phyloP scores from a whole-genome alignment of 805 yeast genomes.

The Saccharomycopsis olivae region DNA sequence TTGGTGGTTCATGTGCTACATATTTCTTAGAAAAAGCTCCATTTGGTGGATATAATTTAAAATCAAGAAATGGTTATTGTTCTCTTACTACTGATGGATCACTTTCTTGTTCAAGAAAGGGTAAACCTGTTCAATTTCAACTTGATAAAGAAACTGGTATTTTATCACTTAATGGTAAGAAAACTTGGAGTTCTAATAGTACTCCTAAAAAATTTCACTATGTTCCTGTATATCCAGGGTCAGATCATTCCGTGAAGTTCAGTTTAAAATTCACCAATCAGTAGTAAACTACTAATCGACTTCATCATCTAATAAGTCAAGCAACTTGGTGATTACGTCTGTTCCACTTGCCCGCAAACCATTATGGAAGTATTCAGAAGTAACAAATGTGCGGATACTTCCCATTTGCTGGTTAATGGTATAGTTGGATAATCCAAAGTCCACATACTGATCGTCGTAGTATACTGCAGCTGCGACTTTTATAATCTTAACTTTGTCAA shows the following conservation, averaged over 20 bases:
- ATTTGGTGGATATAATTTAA: slow-evolving; percentile 64
- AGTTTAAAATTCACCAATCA: slow-evolving; percentile 20
- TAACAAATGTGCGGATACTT: slow-evolving; percentile 29
- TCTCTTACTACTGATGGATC: slow-evolving; percentile 30
- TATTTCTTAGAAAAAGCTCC: slow-evolving; percentile 46
- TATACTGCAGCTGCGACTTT: slow-evolving; percentile 40
- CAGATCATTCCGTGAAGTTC: slow-evolving; percentile 27
- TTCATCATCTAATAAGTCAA: slow-evolving; percentile 31
- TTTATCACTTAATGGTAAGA: slow-evolving; percentile 52
- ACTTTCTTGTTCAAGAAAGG: slow-evolving; percentile 26
- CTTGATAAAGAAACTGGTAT: slow-evolving; percentile 34
- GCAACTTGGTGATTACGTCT: slow-evolving; percentile 30
- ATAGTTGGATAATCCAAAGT: slow-evolving; percentile 31
- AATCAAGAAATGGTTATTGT: slow-evolving; percentile 69
- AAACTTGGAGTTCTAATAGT: slow-evolving; percentile 45
- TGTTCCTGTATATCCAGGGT: slow-evolving; percentile 37
- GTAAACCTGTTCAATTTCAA: slow-evolving; percentile 46
- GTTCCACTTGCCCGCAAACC: slow-evolving; percentile 36
- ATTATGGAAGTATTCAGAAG: slow-evolving; percentile 41
- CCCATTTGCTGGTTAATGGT: slow-evolving; percentile 29
- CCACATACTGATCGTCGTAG: slow-evolving; percentile 41
- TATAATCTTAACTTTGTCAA: slow-evolving; percentile 13
- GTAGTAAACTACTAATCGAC: slow-evolving; percentile 24
- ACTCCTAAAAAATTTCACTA: slow-evolving; percentile 37
- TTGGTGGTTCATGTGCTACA: slow-evolving; percentile 76